Evolutionary conservation across 164 flowering plant genomes (phyloP), one percentile per base, ranked within the genome.

Genomic region (Berberis thunbergii): DNA sequence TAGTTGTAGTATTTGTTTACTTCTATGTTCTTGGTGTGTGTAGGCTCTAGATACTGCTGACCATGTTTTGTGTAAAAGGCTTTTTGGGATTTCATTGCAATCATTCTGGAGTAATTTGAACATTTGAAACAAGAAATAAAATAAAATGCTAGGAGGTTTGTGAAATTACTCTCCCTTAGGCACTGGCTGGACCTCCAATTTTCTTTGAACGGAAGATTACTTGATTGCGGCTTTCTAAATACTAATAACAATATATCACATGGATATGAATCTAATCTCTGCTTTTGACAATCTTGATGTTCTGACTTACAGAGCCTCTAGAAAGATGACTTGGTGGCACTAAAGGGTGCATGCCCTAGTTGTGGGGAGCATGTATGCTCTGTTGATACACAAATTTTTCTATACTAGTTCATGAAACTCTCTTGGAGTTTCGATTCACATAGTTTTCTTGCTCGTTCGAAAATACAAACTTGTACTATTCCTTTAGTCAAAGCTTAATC

Each of bases 261-360:
- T 48, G 50, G 10, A 48, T 48, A 48, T 48, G 9, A 6, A 48
- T 11, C 10, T 10, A 12, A 10, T 7, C 8, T 52, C 3, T 3
- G 13, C 83, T 61, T 71, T 72, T 70, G 84, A 11, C 59, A 59
- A 50, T 61, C 59, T 67, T 59, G 48, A 26, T 11, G 6, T 40
- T 38, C 40, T 11, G 50, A 74, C 63, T 59, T 59, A 8, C 81
- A 91, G 99, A 79, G 99, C 54, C 75, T 91, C 13, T 86, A 95
- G 97, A 84, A 73, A 71, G 87, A 87, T 78, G 91, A 91, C 77
- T 79, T 94, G 79, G 95, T 87, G 64, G 97, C 96, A n/a, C 57
- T 94, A 39, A 94, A 81, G 70, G 96, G 98, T 13, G 69, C 87
- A 57, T 94, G 99, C 76, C 99, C 99, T 38, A 91, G 80, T 75